Base-by-base conservation (phyloP, 2,329 filamentous ascomycete species). In the Exophiala bonariae region DNA sequence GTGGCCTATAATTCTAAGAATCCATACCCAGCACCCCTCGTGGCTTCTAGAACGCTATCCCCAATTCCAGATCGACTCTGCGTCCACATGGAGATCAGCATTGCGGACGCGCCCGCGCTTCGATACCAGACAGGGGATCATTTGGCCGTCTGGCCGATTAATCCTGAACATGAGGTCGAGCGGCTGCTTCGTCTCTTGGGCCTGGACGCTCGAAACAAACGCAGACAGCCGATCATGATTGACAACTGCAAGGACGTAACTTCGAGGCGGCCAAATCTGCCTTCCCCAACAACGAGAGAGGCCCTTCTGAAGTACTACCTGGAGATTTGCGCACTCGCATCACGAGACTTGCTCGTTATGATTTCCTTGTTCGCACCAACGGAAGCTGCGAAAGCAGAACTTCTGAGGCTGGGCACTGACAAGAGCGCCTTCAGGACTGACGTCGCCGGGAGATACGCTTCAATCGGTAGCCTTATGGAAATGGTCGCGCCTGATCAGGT, bases 1-100 rank as follows among this genome's bases (percentile, higher is more conserved):
- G 91, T 72, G 87, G 90, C 96, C 58, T 76, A 76, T 61, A 84
- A 89, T 61, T 92, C 90, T 3, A 76, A 77, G 56, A 89, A 96
- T 69, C 70, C 96, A 1, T 96, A 96, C 73, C 81, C 77, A 35
- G 33, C 37, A 81, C 84, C 64, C 85, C 86, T 63, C 84, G 87
- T 61, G 79, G 90, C 52, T 91, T 95, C 74, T 10, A 35, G 18
- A 9, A 35, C 33, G 14, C 18, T 35, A 17, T 35, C 33, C 18
- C 33, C 33, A 35, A 16, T 11, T 16, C 33, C 14, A 16, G 33
- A 35, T 35, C 33, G 33, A 19, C 63, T 62, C 38, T 72, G 64
- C 37, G 36, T 68, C 11, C 65, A 71, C 41, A 56, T 72, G 32
- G 68, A 72, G 17, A 48, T 72, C 9, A 66, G 68, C 39, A 57